Evolutionary conservation across 1,139 yeast genomes (phyloP).

Genomic region (Yamadazyma spencermartinsiae): DNA sequence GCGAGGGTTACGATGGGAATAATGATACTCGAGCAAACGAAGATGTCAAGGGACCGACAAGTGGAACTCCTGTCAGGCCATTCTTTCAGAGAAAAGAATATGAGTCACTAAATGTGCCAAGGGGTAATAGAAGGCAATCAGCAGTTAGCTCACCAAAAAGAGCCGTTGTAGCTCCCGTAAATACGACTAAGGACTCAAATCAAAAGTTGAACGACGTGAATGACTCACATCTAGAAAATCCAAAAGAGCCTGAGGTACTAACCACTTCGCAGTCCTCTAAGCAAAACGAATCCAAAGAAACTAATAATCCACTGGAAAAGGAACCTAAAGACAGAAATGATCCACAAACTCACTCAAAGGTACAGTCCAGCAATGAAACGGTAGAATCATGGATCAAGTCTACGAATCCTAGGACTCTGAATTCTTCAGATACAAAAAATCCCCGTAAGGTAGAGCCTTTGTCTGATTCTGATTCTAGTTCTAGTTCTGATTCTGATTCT

Average conservation of each 20-base stretch:
- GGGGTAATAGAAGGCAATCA: no score
- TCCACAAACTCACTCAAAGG: background rate
- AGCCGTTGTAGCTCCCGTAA: no score
- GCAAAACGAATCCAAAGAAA: background rate
- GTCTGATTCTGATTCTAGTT: conserved; percentile 7
- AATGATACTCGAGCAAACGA: background rate
- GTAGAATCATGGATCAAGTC: background rate
- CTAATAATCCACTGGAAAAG: no score
- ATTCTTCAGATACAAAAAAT: background rate
- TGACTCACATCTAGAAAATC: background rate
- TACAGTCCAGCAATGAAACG: no score
- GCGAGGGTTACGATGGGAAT: background rate
- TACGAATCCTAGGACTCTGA: background rate
- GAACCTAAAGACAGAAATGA: no score
- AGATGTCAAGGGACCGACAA: no score
- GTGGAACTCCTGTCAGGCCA: background rate
- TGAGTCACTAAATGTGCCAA: background rate
- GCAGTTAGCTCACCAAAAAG: no score
- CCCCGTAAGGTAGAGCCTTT: background rate
- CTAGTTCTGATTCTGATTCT: conserved; percentile 7
- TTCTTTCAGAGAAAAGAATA: background rate
- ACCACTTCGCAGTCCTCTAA: background rate
- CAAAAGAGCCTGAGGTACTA: no score
- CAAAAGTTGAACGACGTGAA: no score
- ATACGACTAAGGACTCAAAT: no score